Conservation (phyloP, 176 grass and related monocot genomes). For the Tillandsia leiboldiana region DNA sequence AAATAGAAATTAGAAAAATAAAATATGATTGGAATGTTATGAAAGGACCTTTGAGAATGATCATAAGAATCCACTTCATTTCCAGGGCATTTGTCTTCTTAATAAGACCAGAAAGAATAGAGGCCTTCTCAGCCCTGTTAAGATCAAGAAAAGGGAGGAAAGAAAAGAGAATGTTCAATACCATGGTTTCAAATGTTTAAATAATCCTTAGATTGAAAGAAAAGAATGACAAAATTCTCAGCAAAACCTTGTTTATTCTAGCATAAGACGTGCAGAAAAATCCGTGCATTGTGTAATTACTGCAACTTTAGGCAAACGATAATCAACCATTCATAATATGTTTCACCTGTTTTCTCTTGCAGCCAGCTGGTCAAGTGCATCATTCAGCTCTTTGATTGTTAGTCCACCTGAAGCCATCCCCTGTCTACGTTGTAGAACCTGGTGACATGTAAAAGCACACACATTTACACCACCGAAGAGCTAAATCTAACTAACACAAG, state of each 20-base stretch:
- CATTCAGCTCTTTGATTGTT: conserved; percentile 85
- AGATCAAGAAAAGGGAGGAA: conserved; percentile 10
- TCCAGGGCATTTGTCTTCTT: conserved; percentile 89
- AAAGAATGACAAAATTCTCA: conserved; percentile 14
- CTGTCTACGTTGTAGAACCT: conserved; percentile 86
- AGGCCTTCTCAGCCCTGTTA: conserved; percentile 69
- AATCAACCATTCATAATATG: background rate
- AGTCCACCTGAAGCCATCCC: conserved; percentile 66
- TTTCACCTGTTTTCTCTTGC: conserved; percentile 61
- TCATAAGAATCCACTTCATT: conserved; percentile 99
- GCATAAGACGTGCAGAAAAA: too few species aligned
- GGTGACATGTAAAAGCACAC: conserved; percentile 10
- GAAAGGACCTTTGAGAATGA: conserved; percentile 79
- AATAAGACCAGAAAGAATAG: conserved; percentile 59
- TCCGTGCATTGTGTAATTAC: background rate
- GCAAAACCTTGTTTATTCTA: conserved; percentile 7
- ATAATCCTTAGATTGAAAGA: too few species aligned
- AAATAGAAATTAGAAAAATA: conserved; percentile 10
- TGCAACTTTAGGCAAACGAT: background rate
- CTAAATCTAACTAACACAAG: background rate
- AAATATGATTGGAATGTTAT: conserved; percentile 1
- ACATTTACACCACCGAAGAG: background rate
- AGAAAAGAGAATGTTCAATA: background rate
- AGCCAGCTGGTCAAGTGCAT: conserved; percentile 65
- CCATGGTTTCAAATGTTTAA: background rate